Base-by-base conservation (phyloP, 202 grass and related monocot genomes). In the Bolboschoenoplectus hybrid region DNA sequence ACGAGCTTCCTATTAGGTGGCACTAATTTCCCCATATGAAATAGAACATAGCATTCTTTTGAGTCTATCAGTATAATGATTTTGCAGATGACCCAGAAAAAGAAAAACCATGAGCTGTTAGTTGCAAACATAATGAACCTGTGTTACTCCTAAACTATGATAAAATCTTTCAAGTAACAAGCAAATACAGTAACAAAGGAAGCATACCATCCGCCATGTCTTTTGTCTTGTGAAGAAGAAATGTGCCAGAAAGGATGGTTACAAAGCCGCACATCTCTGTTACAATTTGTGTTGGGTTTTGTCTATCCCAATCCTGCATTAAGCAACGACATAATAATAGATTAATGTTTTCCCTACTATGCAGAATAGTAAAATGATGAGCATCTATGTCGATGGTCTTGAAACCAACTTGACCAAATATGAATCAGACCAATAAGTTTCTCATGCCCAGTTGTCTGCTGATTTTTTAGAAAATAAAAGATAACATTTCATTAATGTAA, bases 171-270 rank as follows among this genome's bases (percentile, higher is more conserved):
- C 12, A 40, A 58, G 52, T 79, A 78, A 58, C 74, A 50, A 45
- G 79, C 8, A 13, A 82, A 79, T 46, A 17, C 67, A 46, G 20
- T 7, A 52, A 10, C 26, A 7, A 85, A 67, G 36, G 38, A 64
- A 75, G 0, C 84, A 66, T 87, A 98, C 97, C 97, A 90, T 98
- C 93, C 81, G 82, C 84, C 91, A 98, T 96, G 85, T 98, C 97
- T 92, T 98, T 98, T 7, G 97, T 98, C 84, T 92, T 98, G 76
- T 98, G 97, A 88, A 98, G 97, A 94, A 98, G 92, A 91, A 98
- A 96, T 4, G 96, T 98, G 60, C 96, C 96, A 51, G 96, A 91
- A 81, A 98, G 91, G 81, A 98, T 98, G 36, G 93, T 98, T 82
- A 95, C 87, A 56, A 98, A 98, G 82, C 96, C 96, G 83, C 96